Conservation (phyloP, 1,139 yeast species). For the Waltiozyma sp. region DNA sequence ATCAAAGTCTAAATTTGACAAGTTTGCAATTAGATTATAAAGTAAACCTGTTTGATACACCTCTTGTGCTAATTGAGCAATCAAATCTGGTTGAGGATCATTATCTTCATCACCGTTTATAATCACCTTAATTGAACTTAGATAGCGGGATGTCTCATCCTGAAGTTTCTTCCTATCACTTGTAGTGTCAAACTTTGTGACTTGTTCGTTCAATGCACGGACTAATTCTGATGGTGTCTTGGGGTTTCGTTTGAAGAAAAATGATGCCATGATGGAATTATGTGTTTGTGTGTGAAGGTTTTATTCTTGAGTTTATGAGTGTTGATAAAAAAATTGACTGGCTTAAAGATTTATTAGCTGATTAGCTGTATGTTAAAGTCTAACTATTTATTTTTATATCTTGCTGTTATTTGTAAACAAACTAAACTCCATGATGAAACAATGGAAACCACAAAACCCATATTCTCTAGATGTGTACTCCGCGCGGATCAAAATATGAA, state of each 20-base stretch:
- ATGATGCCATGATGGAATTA: slow-evolving; percentile 36
- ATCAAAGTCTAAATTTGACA: slow-evolving; percentile 71
- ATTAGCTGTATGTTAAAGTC: too few relatives aligned
- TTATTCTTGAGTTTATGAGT: too few relatives aligned
- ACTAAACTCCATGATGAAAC: too few relatives aligned
- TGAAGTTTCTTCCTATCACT: slow-evolving; percentile 51
- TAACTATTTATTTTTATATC: too few relatives aligned
- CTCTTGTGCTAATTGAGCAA: slow-evolving; percentile 64
- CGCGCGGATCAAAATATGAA: too few relatives aligned
- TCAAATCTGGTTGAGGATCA: slow-evolving; percentile 68
- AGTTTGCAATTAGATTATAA: slow-evolving; percentile 43
- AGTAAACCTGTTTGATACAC: slow-evolving; percentile 65
- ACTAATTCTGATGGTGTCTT: slow-evolving; percentile 83
- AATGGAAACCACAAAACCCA: too few relatives aligned
- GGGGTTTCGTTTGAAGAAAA: slow-evolving; percentile 84
- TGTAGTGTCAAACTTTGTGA: slow-evolving; percentile 39
- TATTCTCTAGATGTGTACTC: too few relatives aligned
- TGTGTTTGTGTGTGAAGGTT: background rate
- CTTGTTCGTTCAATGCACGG: slow-evolving; percentile 62
- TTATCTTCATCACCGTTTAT: slow-evolving; percentile 63
- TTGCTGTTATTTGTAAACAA: too few relatives aligned
- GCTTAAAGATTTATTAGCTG: too few relatives aligned
- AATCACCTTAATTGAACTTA: slow-evolving; percentile 56
- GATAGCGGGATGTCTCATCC: slow-evolving; percentile 65
- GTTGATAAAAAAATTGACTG: too few relatives aligned